Evolutionary conservation across 352 stramenopile genomes (phyloP), one percentile per base, ranked within the genome.

Genomic region (Plasmopara viticola): DNA sequence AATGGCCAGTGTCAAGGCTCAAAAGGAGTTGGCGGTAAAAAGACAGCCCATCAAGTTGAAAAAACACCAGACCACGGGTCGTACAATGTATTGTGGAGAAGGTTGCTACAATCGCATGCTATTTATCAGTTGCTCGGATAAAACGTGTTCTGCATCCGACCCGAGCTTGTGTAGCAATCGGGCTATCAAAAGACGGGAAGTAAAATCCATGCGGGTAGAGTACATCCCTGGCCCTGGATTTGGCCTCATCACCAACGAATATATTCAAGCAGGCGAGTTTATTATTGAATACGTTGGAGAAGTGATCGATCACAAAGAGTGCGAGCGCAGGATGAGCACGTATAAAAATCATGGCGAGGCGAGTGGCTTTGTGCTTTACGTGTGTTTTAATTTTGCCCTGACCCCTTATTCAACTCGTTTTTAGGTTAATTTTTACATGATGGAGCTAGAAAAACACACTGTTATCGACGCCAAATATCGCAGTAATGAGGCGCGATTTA

Each of bases 271-370:
- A 0, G 78, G 78, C 20, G 80, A 94, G 44, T 89, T 98, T 15
- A 77, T 98, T n/a, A 86, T 95, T 62, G 91, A 98, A 67, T 98
- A 98, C 64, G 78, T 96, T 2, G 91, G 91, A 17, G 88, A 97
- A 73, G 83, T 98, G 14, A 94, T 98, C 60, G 82, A 96, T 53
- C 86, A 96, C 51, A 60, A 77, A 38, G 85, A 95, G 59, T 84
- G 70, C 56, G 74, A 81, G 44, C 68, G 72, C 7, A 75, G 78
- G 28, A 56, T 87, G 56, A 74, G 79, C 50, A 71, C 72, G 41
- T 75, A 80, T 52, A 65, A 67, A 25, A 71, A 86, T 20, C 56
- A 68, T 30, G 78, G 76, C 39, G 72, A 89, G 62, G 74, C 81
- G 41, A 18, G 64, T 50, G 20, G 20, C 20, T 41, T 41, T 33